Base-by-base conservation (phyloP, 2,329 filamentous ascomycete genomes). In the Ophiostoma pallidulum region DNA sequence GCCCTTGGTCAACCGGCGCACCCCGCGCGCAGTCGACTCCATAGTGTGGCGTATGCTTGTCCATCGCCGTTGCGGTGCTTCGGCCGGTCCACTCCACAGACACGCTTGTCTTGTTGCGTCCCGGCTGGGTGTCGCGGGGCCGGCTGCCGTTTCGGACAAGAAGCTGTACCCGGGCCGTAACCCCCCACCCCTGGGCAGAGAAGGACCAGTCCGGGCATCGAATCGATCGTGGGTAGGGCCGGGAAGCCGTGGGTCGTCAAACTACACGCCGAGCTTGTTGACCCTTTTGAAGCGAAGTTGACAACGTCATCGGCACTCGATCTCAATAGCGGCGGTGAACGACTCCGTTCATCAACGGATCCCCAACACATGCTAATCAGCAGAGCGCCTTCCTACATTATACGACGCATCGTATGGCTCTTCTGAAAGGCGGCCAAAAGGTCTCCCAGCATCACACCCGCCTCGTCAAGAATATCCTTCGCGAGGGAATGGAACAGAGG, bases 11-110 rank as follows among this genome's bases (percentile, higher is more conserved):
- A 2, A 50, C 48, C 9, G 47, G 10, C 3, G 44, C 84, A 0
- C 82, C 82, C 18, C 62, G 61, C 45, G 72, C 64, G 16, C 54
- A 59, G 53, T 78, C 69, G 2, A 87, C 66, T 0, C 79, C 82
- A 49, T 80, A 82, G 4, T 69, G n/a, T 70, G 48, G 72, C 64
- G 56, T 84, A 78, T 0, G 70, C 67, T 8, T 67, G 55, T 0
- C 72, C 73, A 45, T 71, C 62, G 0, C 72, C 72, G 56, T 78
- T 71, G 52, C 78, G 69, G 58, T 78, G 74, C 32, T 66, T 70
- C 36, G 65, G 57, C 36, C 72, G 73, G 51, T 81, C 77, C 1
- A 70, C n/a, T n/a, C n/a, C 73, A 57, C 72, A 78, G 1, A 80
- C 66, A n/a, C n/a, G n/a, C 56, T 74, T 76, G 48, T 69, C 64